These are phyloP conservation scores for Ceratobasidium sp. DNA, from an alignment of 1,284 basidiomycete species.

Conservation along the genomic window DNA sequence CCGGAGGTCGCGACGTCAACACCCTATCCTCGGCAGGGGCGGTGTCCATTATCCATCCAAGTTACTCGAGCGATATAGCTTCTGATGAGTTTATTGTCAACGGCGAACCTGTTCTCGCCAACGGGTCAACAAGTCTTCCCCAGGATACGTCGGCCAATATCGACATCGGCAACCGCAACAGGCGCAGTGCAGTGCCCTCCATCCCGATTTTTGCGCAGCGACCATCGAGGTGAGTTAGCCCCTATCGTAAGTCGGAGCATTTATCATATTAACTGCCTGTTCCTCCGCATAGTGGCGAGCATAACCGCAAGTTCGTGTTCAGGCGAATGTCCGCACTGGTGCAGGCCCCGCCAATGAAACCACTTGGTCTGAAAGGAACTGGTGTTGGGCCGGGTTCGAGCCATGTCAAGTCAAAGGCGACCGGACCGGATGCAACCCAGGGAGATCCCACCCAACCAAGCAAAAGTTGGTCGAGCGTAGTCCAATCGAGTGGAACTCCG, in stretches of 20 bases:
- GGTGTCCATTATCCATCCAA: background rate
- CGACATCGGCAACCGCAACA: background rate
- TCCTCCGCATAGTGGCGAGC: background rate
- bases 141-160: background rate
- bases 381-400: background rate
- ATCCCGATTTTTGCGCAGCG: background rate
- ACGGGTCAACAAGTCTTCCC: background rate
- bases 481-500: background rate
- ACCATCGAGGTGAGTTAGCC: background rate
- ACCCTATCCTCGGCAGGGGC: background rate
- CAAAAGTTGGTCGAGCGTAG: background rate
- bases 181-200: background rate
- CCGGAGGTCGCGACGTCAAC: background rate
- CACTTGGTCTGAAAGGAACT: background rate
- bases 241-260: background rate
- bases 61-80: background rate
- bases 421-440: background rate
- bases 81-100: background rate
- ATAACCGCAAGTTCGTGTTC: background rate
- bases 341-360: background rate
- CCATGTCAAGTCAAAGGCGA: background rate
- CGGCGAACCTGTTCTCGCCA: background rate
- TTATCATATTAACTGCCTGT: background rate
- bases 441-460: background rate
- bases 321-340: background rate